Evolutionary conservation across 768 basidiomycete species (phyloP), one percentile per base, ranked within the genome.

Genomic region (Suillus fuscotomentosus): DNA sequence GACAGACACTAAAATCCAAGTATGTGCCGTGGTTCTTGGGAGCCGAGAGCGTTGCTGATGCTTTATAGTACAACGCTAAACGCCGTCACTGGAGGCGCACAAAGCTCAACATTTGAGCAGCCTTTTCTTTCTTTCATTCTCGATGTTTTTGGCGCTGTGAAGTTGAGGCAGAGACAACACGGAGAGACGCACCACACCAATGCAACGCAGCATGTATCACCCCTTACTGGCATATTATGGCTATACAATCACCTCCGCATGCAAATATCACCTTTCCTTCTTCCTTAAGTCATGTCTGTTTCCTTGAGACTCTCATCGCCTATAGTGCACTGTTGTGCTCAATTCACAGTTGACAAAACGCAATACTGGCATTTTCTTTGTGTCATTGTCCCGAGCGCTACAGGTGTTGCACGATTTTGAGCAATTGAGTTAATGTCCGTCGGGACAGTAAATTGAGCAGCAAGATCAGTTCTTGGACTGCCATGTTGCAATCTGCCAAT

Each of bases 11-110:
- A 96, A 97, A 85, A 96, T 94, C 71, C 92, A 94, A 81, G 92
- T 92, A 72, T 71, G 73, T 65, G 13, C 31, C 38, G 10, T 27
- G 6, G 41, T 5, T 27, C 45, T 39, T n/a, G n/a, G 10, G 24
- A 20, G 3, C 24, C 6, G 10, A 17, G 39, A 27, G 6, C 2
- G 5, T 27, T 31, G 17, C 57, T 59, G 41, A 59, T 31, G 20
- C 24, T 27, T 51, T 51, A 67, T 69, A 94, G 90, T 94, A 95
- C 77, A 95, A 95, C 80, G 90, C 92, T 69, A 98, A 98, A 85
- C 87, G 97, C 71, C 92, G 97, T 78, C 97, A 99, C 86, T 99
- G 97, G 97, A 87, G 97, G 77, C 91, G 97, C 80, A 99, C 97
- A 68, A 99, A 99, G 86, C 88, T 99, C 83, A 96, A 96, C 86